phyloP scores from a whole-genome alignment of 768 basidiomycete species.

The Xerocomellus amylosporus region DNA sequence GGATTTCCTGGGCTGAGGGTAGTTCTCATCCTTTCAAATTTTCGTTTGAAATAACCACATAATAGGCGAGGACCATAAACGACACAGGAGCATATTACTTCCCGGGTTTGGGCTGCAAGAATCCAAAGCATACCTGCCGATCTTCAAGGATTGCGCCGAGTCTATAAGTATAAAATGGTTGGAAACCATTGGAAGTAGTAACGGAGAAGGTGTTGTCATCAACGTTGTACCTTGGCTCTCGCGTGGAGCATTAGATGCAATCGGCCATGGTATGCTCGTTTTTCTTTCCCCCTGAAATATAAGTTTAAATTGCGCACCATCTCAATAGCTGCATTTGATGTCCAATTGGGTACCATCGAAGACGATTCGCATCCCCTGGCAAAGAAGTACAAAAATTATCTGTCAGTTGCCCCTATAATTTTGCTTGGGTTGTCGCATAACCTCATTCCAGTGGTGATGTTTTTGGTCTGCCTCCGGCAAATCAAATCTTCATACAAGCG shows the following conservation, averaged over 20 bases:
- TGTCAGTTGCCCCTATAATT: slow-evolving; percentile 1
- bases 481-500: slow-evolving; percentile 5
- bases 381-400: background rate
- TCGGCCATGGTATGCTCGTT: slow-evolving; percentile 39
- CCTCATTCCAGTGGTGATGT: slow-evolving; percentile 1
- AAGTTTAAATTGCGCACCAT: background rate
- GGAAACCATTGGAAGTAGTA: slow-evolving; percentile 8
- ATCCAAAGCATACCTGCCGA: slow-evolving; percentile 46
- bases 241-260: slow-evolving; percentile 46
- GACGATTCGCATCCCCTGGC: slow-evolving; percentile 1
- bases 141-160: slow-evolving; percentile 41
- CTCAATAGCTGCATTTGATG: slow-evolving; percentile 44
- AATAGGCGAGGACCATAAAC: slow-evolving; percentile 42
- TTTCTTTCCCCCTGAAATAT: background rate
- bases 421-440: background rate
- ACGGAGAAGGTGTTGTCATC: slow-evolving; percentile 6
- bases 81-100: slow-evolving; percentile 52
- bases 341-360: slow-evolving; percentile 4
- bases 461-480: slow-evolving; percentile 8
- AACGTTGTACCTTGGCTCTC: slow-evolving; percentile 30
- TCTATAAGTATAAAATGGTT: slow-evolving; percentile 14
- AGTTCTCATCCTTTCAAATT: background rate
- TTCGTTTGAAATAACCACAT: slow-evolving; percentile 11
- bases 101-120: slow-evolving; percentile 54
- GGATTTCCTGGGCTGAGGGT: slow-evolving; percentile 42